These are phyloP conservation scores for Wallacemonas rigidus DNA, from an alignment of 208 protist species.

Conservation along the genomic window DNA sequence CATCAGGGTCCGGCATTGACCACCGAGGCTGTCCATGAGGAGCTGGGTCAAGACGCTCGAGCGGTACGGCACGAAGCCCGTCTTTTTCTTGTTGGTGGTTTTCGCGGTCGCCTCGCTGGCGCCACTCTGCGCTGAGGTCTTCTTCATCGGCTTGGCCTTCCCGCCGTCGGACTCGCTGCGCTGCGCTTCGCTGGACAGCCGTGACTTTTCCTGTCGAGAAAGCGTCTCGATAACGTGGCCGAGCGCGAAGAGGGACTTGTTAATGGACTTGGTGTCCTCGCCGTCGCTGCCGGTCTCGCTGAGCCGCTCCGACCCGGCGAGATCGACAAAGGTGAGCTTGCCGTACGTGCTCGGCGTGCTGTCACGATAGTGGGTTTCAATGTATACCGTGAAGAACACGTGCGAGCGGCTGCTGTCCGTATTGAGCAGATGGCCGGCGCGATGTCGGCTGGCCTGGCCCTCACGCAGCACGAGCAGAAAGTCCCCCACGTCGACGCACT, in stretches of 20 bases:
- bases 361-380: constrained; percentile 35
- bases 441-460: constrained; percentile 78
- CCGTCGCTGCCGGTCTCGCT: constrained; percentile 76
- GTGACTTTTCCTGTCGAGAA: constrained; percentile 29
- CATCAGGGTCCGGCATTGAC: constrained; percentile 68
- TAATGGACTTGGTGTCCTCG: constrained; percentile 88
- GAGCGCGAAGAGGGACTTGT: constrained; percentile 90
- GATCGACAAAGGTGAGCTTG: constrained; percentile 93
- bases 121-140: neutral
- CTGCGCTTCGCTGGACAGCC: neutral
- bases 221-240: constrained; percentile 88
- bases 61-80: constrained; percentile 83
- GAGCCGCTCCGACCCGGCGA: constrained; percentile 94
- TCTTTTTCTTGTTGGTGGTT: neutral
- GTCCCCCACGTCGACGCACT: constrained; percentile 73
- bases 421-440: constrained; percentile 82
- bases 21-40: constrained; percentile 86
- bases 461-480: constrained; percentile 81
- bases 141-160: constrained; percentile 4
- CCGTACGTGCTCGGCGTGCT: constrained; percentile 36
- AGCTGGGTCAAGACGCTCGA: constrained; percentile 86
- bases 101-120: neutral
- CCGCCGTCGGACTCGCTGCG: neutral
- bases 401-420: constrained; percentile 90
- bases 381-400: constrained; percentile 87